A percentile compares a stretch with the other conserved stretches of the same genome.
phyloP scores from a whole-genome alignment of 2,329 filamentous ascomycete species.

The Colletotrichum viniferum region DNA sequence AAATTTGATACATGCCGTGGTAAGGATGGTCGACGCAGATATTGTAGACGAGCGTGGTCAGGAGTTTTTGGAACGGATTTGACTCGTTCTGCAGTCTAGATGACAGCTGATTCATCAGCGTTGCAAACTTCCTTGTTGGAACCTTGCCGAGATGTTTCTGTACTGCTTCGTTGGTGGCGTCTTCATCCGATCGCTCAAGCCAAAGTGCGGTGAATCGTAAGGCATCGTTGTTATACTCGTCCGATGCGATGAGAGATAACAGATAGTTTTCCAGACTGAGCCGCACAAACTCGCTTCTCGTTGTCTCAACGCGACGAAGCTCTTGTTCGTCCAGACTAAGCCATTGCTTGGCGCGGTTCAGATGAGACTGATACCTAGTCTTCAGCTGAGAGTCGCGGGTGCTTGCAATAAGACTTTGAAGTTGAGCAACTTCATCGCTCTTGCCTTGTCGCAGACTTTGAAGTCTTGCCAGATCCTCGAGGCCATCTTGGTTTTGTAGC shows the following conservation, averaged over 20 bases:
- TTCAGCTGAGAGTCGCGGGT: constrained; percentile 57
- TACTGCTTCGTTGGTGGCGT: constrained; percentile 79
- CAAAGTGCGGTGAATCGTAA: constrained; percentile 93
- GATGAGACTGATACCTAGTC: constrained; percentile 62
- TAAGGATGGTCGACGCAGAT: constrained; percentile 95
- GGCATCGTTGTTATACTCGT: constrained; percentile 87
- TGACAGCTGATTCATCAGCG: constrained; percentile 93
- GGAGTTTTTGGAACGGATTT: constrained; percentile 75
- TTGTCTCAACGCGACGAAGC: constrained; percentile 77
- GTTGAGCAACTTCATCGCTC: constrained; percentile 76
- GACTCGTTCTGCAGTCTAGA: constrained; percentile 81
- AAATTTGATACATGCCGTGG: constrained; percentile 97
- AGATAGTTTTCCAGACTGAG: constrained; percentile 94
- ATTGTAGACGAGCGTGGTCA: constrained; percentile 75
- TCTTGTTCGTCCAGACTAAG: constrained; percentile 89
- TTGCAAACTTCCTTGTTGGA: constrained; percentile 88
- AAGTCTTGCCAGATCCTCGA: constrained; percentile 84
- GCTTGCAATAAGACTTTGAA: constrained; percentile 64
- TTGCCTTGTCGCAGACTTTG: constrained; percentile 82
- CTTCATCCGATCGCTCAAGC: constrained; percentile 83
- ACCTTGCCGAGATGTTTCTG: constrained; percentile 72
- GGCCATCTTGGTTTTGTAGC: constrained; percentile 81
- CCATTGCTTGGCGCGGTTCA: constrained; percentile 82
- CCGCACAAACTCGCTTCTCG: constrained; percentile 81
- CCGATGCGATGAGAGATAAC: constrained; percentile 80